Evolutionary conservation across 805 yeast genomes (phyloP).

Genomic region (Suhomyces tanzawaensis): DNA sequence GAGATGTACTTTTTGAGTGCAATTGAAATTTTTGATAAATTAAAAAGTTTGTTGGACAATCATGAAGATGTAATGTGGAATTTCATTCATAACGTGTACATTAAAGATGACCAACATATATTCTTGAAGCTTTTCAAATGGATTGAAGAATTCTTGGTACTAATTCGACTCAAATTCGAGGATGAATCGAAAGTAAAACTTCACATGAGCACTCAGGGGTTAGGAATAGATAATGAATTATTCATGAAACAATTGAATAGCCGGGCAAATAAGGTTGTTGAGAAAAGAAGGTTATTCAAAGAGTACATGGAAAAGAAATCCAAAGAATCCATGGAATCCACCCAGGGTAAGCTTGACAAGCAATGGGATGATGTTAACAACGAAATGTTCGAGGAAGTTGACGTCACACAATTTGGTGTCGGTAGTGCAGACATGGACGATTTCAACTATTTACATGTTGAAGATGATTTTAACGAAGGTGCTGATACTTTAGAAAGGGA

Average conservation of each 20-base stretch:
- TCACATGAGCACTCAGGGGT: slow-evolving; percentile 33
- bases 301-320: slow-evolving; percentile 27
- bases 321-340: slow-evolving; percentile 18
- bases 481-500: slow-evolving; percentile 32
- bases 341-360: slow-evolving; percentile 23
- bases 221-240: slow-evolving; percentile 27
- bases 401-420: slow-evolving; percentile 37
- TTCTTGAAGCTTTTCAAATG: slow-evolving; percentile 73
- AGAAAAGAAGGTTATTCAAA: slow-evolving; percentile 39
- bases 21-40: slow-evolving; percentile 62
- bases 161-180: slow-evolving; percentile 60
- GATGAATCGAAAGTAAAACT: slow-evolving; percentile 40
- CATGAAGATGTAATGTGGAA: slow-evolving; percentile 72
- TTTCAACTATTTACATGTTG: slow-evolving; percentile 30
- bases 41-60: slow-evolving; percentile 62
- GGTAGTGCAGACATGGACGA: slow-evolving; percentile 42
- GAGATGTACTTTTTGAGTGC: slow-evolving; percentile 47
- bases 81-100: slow-evolving; percentile 79
- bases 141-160: slow-evolving; percentile 64
- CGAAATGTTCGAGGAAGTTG: slow-evolving; percentile 23
- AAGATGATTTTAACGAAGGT: slow-evolving; percentile 18
- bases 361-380: slow-evolving; percentile 48
- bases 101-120: slow-evolving; percentile 67
- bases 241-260: slow-evolving; percentile 40
- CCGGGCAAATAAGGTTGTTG: slow-evolving; percentile 35